Base-by-base conservation (phyloP, 176 grass and related monocot species). In the Avena eriantha region DNA sequence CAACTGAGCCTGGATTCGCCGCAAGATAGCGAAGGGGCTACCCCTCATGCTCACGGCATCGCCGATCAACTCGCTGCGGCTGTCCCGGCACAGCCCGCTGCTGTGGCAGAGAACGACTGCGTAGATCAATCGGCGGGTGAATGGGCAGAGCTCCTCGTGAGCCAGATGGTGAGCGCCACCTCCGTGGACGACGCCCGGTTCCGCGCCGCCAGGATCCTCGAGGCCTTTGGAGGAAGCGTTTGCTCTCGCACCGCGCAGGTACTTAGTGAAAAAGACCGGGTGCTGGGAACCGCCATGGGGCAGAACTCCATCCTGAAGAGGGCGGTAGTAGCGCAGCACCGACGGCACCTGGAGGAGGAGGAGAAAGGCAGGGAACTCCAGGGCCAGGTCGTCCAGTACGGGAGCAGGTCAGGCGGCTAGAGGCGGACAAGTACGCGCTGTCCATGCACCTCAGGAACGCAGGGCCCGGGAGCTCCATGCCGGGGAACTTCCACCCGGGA, bases 341-440 rank as follows among this genome's bases (percentile, higher is more conserved):
- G 34, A 33, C 46, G 15, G 70, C 21, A 11, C 58, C 16, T 3
- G 2, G 12, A 23, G 59, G 22, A 57, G 35, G 60, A 43, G 49
- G 8, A 3, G 33, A 77, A 65, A 3, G 19, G 66, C 74, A 4
- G n/a, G 34, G 60, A 58, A 58, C 71, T 82, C 17, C 79, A 7
- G 71, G 4, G 22, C 7, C 70, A 47, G 59, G 18, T 88, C 48
- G 60, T 11, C 2, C 8, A 3, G 71, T 68, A 19, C 71, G 66
- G 71, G 71, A 78, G 29, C 51, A 58, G 53, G 53, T 72, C 2
- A 41, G 29, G 54, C 36, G 23, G 11, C 66, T 89, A 1, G 87
- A 88, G 81, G 36, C 14, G 6, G 81, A 88, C 7, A 88, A 88
- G 10, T 88, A 84, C 29, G 64, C 21, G 15, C 3, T 79, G 41